Evolutionary conservation across 352 stramenopile species (phyloP), one percentile per base, ranked within the genome.

Genomic region (Globisporangium cederbergense): DNA sequence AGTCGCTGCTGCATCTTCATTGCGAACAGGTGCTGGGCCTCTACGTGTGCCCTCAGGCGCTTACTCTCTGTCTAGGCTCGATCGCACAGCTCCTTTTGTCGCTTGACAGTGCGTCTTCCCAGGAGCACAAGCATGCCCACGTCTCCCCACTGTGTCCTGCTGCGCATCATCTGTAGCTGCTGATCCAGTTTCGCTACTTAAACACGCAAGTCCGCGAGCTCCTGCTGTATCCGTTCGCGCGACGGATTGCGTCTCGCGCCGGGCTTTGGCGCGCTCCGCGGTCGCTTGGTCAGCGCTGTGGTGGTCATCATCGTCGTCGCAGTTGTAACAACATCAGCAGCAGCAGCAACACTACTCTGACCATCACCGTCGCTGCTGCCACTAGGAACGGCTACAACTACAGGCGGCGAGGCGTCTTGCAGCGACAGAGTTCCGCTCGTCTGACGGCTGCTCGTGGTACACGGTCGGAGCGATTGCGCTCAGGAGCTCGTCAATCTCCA

Each of bases 401-500:
- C 25, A 28, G 25, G 25, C 25, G 25, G 25, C 25, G 25, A 28
- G 25, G 25, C 25, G 25, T 28, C 25, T 28, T 28, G 25, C 25
- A 28, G 25, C 25, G 2, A 28, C 25, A 28, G 25, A 28, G 25
- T 28, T 28, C 25, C 25, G 25, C 25, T 28, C 25, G 25, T 28
- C 25, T 28, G 25, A 28, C 25, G 25, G 25, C 25, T 28, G 47
- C 8, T 32, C 4, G 7, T 32, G 22, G 47, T 2, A 55, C 22
- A 38, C 25, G 3, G 11, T 55, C 25, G 22, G 25, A 8, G 36
- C 49, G 49, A 55, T 38, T 4, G 25, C 13, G 4, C 49, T 40
- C 4, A 65, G 49, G 2, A 65, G 60, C 38, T 34, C 32, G 14
- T 58, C 58, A 30, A 36, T 53, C 40, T 52, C 49, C 3, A 30